Base-by-base conservation (phyloP, 805 yeast species). In the Metschnikowia baotianmanensis region DNA sequence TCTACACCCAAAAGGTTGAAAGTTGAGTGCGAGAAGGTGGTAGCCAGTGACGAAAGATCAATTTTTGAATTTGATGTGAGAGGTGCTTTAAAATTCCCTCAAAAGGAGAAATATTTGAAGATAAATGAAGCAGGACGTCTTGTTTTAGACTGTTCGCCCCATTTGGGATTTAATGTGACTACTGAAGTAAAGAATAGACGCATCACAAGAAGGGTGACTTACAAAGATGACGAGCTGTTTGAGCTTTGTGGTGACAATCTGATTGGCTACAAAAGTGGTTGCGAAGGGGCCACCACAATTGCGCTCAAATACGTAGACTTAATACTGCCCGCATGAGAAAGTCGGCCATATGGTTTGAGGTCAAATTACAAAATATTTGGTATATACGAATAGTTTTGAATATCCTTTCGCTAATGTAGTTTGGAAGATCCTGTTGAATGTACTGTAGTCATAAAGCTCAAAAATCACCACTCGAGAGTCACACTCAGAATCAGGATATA, bases 211-310 rank as follows among this genome's bases (percentile, higher is more conserved):
- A 27, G 9, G n/a, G 7, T 35, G 10, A 12, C 24, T 6, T 35
- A 20, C 6, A 20, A 33, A 7, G 36, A 18, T 6, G 28, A 22
- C 20, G 17, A 21, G 18, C 5, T n/a, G 6, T 33, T 33, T 17
- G 34, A 31, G 24, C 34, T 31, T 18, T 31, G 34, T 19, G 16
- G 12, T 9, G 21, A 31, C 17, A 21, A 21, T 31, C 34, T 31
- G 34, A 19, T 31, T 20, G 24, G 24, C 5, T 31, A 31, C 34
- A 24, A 16, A 5, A 15, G 35, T 22, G 25, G 17, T 12, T 31
- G 34, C n/a, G 15, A 23, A 8, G 34, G 34, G 7, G 23, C 34
- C 8, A 9, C 10, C 7, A 18, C 25, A 12, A 19, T 31, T 20
- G 11, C 15, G 17, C 13, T 31, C 4, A 21, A 11, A n/a, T 31